phyloP scores from a whole-genome alignment of 768 basidiomycete species.

The Boletellus ananas region DNA sequence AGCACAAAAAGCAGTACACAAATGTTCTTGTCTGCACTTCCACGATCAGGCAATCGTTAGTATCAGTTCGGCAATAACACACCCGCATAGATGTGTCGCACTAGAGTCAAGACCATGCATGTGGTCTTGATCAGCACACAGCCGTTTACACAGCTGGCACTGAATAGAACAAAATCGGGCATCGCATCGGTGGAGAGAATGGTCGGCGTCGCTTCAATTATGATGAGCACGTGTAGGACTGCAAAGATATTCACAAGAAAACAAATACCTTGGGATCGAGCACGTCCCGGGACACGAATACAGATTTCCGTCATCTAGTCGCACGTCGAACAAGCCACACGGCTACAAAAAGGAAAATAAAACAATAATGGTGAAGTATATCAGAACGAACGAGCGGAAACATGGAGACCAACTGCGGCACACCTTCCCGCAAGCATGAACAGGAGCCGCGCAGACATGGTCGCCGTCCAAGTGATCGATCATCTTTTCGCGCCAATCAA shows the following conservation, averaged over 20 bases:
- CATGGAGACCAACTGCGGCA: background rate
- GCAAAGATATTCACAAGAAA: background rate
- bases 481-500: slow-evolving; percentile 30
- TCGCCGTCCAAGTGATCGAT: slow-evolving; percentile 44
- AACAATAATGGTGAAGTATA: no score
- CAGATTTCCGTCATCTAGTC: slow-evolving; percentile 23
- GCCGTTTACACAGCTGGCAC: slow-evolving; percentile 54
- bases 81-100: slow-evolving; percentile 58
- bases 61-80: background rate
- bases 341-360: slow-evolving; percentile 28
- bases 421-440: slow-evolving; percentile 57
- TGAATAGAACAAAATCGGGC: slow-evolving; percentile 48
- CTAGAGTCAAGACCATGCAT: slow-evolving; percentile 44
- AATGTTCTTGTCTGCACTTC: slow-evolving; percentile 46
- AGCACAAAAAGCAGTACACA: slow-evolving; percentile 41
- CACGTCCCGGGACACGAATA: slow-evolving; percentile 45
- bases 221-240: background rate
- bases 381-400: background rate
- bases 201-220: slow-evolving; percentile 40
- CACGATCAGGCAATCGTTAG: background rate
- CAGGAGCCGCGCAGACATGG: slow-evolving; percentile 50
- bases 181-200: slow-evolving; percentile 49
- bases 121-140: slow-evolving; percentile 47
- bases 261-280: slow-evolving; percentile 36
- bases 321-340: slow-evolving; percentile 37